These are phyloP conservation scores for Agarophyton chilense DNA, from an alignment of 23 red algal species.

Conservation along the genomic window DNA sequence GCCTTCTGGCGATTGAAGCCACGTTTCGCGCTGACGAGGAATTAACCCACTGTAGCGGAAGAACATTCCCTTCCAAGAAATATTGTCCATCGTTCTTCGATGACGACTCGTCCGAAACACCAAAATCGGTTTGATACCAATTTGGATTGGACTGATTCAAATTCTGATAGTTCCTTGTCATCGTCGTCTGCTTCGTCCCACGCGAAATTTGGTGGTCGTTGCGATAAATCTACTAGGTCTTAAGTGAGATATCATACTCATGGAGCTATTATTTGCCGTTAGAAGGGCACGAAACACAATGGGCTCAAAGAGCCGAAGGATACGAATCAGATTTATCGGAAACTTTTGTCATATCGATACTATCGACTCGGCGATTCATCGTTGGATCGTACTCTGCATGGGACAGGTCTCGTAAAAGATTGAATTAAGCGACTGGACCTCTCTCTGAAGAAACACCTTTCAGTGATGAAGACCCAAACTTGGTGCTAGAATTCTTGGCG, in stretches of 20 bases:
- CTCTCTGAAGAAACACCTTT: not conserved
- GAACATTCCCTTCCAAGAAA: too few species aligned
- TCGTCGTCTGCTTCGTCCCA: not conserved
- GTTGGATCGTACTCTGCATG: not conserved
- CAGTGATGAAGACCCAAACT: not conserved
- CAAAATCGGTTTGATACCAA: not conserved
- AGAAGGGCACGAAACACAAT: not conserved
- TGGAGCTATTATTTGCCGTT: not conserved
- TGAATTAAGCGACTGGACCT: not conserved
- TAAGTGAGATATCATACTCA: not conserved
- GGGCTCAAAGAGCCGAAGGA: constrained; percentile 1
- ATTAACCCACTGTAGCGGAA: too few species aligned
- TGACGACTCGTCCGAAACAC: not conserved
- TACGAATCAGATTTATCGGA: not conserved
- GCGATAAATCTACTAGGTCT: not conserved
- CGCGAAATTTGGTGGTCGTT: not conserved
- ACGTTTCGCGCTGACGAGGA: too few species aligned
- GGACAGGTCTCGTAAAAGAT: not conserved
- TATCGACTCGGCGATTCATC: not conserved
- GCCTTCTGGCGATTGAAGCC: too few species aligned
- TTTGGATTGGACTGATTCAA: not conserved
- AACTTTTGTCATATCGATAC: constrained; percentile 13
- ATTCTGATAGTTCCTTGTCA: not conserved
- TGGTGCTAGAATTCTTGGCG: not conserved
- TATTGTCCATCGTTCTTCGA: too few species aligned